Percentiles rank a stretch among this genome's conserved stretches.
These are phyloP conservation scores for Leccinum longicurvipes DNA, from an alignment of 768 basidiomycete species.

Conservation along the genomic window DNA sequence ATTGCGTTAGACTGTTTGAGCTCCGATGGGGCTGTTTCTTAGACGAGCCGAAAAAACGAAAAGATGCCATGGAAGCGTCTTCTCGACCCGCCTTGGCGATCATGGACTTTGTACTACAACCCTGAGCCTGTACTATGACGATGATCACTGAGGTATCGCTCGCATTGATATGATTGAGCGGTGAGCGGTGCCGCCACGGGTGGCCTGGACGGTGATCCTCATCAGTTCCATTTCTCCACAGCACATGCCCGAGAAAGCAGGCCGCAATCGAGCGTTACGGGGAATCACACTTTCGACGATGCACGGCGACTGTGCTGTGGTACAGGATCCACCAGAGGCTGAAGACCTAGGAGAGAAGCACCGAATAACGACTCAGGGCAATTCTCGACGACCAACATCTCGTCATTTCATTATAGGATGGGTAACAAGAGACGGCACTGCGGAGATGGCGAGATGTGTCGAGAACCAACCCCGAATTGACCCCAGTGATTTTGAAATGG, in stretches of 20 bases:
- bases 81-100: slow-evolving; percentile 13
- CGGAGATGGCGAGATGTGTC: slow-evolving; percentile 26
- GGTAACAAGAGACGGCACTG: slow-evolving; percentile 13
- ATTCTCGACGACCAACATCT: slow-evolving; percentile 14
- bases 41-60: not conserved
- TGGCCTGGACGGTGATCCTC: slow-evolving; percentile 17
- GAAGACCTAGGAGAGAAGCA: slow-evolving; percentile 26
- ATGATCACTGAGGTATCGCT: not conserved
- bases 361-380: slow-evolving; percentile 21
- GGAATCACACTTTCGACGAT: slow-evolving; percentile 14
- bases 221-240: slow-evolving; percentile 12
- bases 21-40: slow-evolving; percentile 2
- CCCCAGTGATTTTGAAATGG: slow-evolving; percentile 14
- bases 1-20: not conserved
- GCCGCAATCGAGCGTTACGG: slow-evolving; percentile 2
- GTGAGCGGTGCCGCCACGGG: slow-evolving; percentile 9
- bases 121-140: not conserved
- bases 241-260: slow-evolving; percentile 8
- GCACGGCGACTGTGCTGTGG: slow-evolving; percentile 21
- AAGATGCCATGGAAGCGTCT: not conserved
- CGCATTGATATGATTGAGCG: not conserved
- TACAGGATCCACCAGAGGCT: slow-evolving; percentile 23
- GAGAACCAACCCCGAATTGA: slow-evolving; percentile 11
- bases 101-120: slow-evolving; percentile 1
- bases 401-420: slow-evolving; percentile 26